These are phyloP conservation scores for Candida oleophila DNA, from an alignment of 805 yeast genomes.

Conservation along the genomic window DNA sequence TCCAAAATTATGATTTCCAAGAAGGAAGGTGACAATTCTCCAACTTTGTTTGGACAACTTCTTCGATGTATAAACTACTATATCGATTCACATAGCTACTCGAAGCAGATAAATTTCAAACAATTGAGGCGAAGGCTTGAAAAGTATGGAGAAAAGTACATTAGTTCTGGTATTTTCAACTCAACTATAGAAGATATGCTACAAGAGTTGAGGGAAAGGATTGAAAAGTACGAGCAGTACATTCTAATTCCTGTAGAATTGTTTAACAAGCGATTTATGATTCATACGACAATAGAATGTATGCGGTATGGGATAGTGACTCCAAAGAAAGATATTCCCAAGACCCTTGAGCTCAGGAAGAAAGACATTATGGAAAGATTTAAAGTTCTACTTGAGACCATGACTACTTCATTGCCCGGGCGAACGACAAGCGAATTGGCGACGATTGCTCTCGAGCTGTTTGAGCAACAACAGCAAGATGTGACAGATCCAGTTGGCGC, in stretches of 20 bases:
- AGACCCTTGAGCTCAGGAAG: constrained; percentile 7
- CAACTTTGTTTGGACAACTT: background rate
- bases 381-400: background rate
- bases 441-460: constrained; percentile 2
- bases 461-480: constrained; percentile 1
- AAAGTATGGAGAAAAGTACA: background rate
- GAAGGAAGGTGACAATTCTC: no score
- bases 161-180: constrained; percentile 1
- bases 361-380: constrained; percentile 2
- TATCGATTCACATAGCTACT: background rate
- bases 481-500: background rate
- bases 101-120: background rate
- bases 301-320: background rate
- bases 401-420: background rate
- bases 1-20: no score
- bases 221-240: constrained; percentile 19
- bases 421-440: constrained; percentile 3
- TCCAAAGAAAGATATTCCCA: background rate
- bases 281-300: constrained; percentile 7
- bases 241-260: constrained; percentile 6
- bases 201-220: constrained; percentile 7
- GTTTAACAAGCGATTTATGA: constrained; percentile 14
- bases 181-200: constrained; percentile 14
- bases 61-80: constrained; percentile 14
- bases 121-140: background rate